Evolutionary conservation across 768 basidiomycete species (phyloP).

Genomic region (Pleurotus platypus): DNA sequence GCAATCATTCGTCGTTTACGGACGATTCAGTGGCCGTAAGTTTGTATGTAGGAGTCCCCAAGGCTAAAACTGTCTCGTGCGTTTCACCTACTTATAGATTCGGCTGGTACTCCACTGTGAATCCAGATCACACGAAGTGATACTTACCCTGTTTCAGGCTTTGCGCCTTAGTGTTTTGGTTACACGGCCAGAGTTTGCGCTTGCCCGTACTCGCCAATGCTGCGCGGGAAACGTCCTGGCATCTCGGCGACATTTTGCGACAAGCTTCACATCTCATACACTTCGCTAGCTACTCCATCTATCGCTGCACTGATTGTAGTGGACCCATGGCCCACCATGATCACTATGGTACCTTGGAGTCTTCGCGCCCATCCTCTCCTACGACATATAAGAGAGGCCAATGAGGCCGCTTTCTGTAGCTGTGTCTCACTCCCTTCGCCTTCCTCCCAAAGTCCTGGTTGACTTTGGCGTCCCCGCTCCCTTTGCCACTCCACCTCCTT

Average conservation of each 20-base stretch:
- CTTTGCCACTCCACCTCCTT: not conserved
- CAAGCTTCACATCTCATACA: not conserved
- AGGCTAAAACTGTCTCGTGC: too few species aligned
- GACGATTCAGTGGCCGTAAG: too few species aligned
- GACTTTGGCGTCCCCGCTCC: not conserved
- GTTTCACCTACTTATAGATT: too few species aligned
- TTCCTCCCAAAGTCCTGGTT: conserved; percentile 4
- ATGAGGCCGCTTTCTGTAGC: not conserved
- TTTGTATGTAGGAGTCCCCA: too few species aligned
- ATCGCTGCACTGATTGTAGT: not conserved
- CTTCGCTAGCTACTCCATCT: not conserved
- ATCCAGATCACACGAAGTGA: too few species aligned
- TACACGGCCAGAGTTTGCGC: too few species aligned
- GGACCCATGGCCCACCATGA: not conserved
- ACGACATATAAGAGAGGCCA: not conserved
- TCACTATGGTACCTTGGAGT: not conserved
- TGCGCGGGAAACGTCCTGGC: not conserved
- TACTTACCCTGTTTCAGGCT: too few species aligned
- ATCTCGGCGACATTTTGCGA: conserved; percentile 1
- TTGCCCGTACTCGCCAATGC: too few species aligned
- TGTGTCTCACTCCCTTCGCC: not conserved
- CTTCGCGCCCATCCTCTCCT: too few species aligned
- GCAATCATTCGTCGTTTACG: too few species aligned
- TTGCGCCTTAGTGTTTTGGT: too few species aligned
- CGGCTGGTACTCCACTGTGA: too few species aligned